phyloP scores from a whole-genome alignment of 306 rosid genomes.

The Echinosophora koreensis region DNA sequence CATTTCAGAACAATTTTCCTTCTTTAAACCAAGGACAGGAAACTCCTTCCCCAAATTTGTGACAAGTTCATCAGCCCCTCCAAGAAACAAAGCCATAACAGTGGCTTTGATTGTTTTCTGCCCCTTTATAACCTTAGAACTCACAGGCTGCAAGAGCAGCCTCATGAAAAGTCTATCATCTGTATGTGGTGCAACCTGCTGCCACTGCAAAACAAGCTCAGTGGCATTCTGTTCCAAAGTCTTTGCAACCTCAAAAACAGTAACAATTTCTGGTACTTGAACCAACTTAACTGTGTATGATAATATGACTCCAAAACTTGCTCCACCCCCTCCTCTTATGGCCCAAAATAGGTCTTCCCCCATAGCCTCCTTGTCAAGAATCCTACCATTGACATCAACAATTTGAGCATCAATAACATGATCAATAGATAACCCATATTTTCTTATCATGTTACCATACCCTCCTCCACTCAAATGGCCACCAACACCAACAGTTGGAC shows the following conservation, averaged over 20 bases:
- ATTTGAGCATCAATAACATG: conserved; percentile 72
- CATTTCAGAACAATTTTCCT: conserved; percentile 59
- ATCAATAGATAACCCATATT: conserved; percentile 72
- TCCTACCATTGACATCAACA: conserved; percentile 67
- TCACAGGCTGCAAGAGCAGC: conserved; percentile 62
- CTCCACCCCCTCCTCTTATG: conserved; percentile 81
- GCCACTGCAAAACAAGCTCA: conserved; percentile 74
- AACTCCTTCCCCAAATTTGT: conserved; percentile 56
- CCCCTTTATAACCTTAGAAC: conserved; percentile 53
- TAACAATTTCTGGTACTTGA: conserved; percentile 65
- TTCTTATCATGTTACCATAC: conserved; percentile 76
- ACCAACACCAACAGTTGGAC: conserved; percentile 83
- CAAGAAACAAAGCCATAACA: conserved; percentile 59
- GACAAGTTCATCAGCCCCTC: conserved; percentile 56
- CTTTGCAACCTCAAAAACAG: conserved; percentile 56
- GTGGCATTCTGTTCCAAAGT: conserved; percentile 57
- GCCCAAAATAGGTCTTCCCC: conserved; percentile 94
- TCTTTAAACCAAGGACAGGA: conserved; percentile 60
- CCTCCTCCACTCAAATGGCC: conserved; percentile 91
- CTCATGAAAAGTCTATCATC: conserved; percentile 72
- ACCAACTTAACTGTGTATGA: conserved; percentile 68
- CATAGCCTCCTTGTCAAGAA: conserved; percentile 66
- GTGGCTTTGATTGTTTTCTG: conserved; percentile 53
- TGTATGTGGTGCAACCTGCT: conserved; percentile 56
- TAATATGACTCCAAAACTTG: conserved; percentile 75